These are phyloP conservation scores for Sanguinoderma infundibulare DNA, from an alignment of 1,284 basidiomycete genomes.

Conservation along the genomic window DNA sequence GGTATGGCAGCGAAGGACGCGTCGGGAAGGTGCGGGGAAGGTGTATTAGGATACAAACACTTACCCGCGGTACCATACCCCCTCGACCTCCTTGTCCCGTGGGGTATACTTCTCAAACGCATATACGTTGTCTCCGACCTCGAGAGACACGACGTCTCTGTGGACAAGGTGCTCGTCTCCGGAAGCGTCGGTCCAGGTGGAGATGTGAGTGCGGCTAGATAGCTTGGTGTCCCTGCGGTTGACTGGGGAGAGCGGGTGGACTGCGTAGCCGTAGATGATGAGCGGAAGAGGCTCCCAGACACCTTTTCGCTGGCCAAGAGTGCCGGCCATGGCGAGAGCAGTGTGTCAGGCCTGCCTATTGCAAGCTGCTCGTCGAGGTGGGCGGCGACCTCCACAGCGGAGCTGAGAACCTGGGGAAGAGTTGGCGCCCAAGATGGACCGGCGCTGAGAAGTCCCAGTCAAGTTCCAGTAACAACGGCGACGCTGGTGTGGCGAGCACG, in stretches of 20 bases:
- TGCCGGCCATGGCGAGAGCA: slow-evolving; percentile 24
- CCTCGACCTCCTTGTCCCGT: slow-evolving; percentile 72
- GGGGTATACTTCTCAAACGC: slow-evolving; percentile 91
- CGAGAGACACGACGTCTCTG: slow-evolving; percentile 79
- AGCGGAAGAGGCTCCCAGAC: slow-evolving; percentile 82
- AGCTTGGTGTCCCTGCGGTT: slow-evolving; percentile 74
- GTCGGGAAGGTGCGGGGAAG: neutral
- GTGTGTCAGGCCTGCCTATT: slow-evolving; percentile 8
- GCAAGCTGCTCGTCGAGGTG: slow-evolving; percentile 3
- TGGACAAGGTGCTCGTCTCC: slow-evolving; percentile 67
- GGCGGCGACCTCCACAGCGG: neutral
- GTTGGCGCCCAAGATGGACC: neutral
- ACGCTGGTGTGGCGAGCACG: neutral
- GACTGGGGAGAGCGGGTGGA: slow-evolving; percentile 71
- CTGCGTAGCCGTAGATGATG: slow-evolving; percentile 84
- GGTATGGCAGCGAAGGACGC: neutral
- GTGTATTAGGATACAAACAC: slow-evolving; percentile 36
- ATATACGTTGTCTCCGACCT: slow-evolving; percentile 96
- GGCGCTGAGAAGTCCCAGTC: neutral
- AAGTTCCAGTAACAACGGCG: neutral
- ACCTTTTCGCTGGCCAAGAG: slow-evolving; percentile 37
- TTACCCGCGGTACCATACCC: slow-evolving; percentile 89
- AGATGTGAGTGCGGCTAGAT: slow-evolving; percentile 64
- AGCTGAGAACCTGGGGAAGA: neutral
- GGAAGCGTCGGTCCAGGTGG: slow-evolving; percentile 72